Conservation (phyloP, 2,329 filamentous ascomycete genomes). For the Xylaria polymorpha region DNA sequence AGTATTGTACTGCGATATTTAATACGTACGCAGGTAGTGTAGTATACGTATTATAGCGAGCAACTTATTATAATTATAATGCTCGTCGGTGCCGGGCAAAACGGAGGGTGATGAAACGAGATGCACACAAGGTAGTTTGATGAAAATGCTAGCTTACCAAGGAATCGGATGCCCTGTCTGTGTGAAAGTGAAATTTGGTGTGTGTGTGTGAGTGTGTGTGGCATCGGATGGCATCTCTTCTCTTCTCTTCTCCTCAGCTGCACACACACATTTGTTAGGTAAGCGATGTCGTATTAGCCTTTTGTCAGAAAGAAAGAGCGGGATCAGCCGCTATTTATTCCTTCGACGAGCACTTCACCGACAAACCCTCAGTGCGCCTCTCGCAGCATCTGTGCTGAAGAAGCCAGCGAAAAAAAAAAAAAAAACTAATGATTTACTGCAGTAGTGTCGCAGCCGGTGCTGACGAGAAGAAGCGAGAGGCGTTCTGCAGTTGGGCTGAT, state of each 20-base stretch:
- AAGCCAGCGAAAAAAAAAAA: background rate
- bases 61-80: background rate
- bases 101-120: slow-evolving; percentile 14
- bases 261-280: slow-evolving; percentile 8
- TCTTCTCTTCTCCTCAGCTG: too few relatives aligned
- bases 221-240: too few relatives aligned
- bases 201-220: too few relatives aligned
- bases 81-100: slow-evolving; percentile 3
- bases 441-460: slow-evolving; percentile 24
- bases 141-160: slow-evolving; percentile 8
- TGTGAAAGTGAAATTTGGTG: too few relatives aligned
- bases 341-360: slow-evolving; percentile 7
- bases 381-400: too few relatives aligned
- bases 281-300: background rate
- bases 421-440: slow-evolving; percentile 18
- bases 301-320: background rate
- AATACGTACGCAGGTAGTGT: background rate
- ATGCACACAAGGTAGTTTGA: slow-evolving; percentile 3
- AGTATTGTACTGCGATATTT: too few relatives aligned
- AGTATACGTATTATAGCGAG: background rate
- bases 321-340: slow-evolving; percentile 27
- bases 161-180: background rate
- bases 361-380: too few relatives aligned
- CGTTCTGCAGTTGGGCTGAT: slow-evolving; percentile 31
- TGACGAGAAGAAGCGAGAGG: slow-evolving; percentile 10